Evolutionary conservation across 2,329 filamentous ascomycete genomes (phyloP), one percentile per base, ranked within the genome.

Genomic region (Botrytis fragariae): DNA sequence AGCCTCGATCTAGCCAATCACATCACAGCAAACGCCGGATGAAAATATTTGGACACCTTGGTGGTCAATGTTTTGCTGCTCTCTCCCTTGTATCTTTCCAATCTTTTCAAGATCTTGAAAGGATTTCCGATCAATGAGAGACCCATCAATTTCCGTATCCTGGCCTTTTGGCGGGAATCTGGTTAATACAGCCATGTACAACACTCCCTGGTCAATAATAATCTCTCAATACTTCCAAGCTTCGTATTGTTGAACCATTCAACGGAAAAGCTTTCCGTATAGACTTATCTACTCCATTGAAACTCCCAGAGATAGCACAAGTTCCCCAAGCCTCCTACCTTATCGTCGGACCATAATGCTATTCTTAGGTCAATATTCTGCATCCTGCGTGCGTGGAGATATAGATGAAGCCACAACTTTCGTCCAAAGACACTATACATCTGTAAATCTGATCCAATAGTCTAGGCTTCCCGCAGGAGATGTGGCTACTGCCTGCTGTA

Each of bases 281-380:
- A 37, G 5, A 68, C 16, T 54, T 68, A 42, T 54, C 48, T 57
- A 57, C 42, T 35, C 35, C 39, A 57, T 57, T n/a, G 48, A 7
- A 57, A 42, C 16, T 39, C 18, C 48, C 35, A 57, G 16, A 54
- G 64, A 68, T 39, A 39, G 22, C 2, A 67, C 64, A 54, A 16
- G 25, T 57, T 68, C 35, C 25, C n/a, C n/a, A 67, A 54, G 35
- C 35, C 61, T 35, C 35, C 48, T n/a, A 37, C 37, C 61, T 68
- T 67, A 72, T 72, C 51, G 39, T 68, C 8, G 22, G 18, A 59
- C 39, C 45, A 37, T 60, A 57, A 48, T 68, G 10, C 70, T 72
- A 72, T 72, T 72, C 51, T 72, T 72, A 45, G 45, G 39, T n/a
- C 48, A 68, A 72, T 72, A 60, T 48, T 68, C 63, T 48, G 42